Percentiles rank a stretch among this genome's conserved stretches.
Conservation (phyloP, 2,329 filamentous ascomycete species). For the Apiospora sp. region DNA sequence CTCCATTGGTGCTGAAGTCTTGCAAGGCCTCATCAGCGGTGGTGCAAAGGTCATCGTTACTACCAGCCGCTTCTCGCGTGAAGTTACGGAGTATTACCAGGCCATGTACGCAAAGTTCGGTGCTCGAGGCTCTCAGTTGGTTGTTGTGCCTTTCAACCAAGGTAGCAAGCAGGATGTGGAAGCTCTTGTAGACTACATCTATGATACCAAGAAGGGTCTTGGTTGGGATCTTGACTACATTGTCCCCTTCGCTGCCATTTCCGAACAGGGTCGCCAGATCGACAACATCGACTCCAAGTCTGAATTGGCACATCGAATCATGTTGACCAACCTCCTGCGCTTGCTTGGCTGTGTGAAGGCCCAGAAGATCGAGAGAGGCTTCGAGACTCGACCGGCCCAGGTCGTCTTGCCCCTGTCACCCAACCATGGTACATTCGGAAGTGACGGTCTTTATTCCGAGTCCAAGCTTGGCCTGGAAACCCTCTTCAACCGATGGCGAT, state of each 20-base stretch:
- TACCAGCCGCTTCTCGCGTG: conserved; percentile 93
- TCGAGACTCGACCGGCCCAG: conserved; percentile 94
- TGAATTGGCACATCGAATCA: conserved; percentile 97
- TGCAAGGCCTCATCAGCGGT: conserved; percentile 94
- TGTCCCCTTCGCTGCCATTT: conserved; percentile 95
- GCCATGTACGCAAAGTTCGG: conserved; percentile 97
- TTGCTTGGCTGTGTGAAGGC: conserved; percentile 90
- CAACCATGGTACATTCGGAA: conserved; percentile 98
- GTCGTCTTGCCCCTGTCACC: conserved; percentile 95
- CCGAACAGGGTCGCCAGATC: conserved; percentile 97
- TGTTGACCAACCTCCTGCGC: conserved; percentile 96
- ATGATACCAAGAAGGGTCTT: conserved; percentile 93
- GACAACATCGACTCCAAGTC: conserved; percentile 97
- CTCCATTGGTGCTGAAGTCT: conserved; percentile 95
- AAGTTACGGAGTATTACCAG: conserved; percentile 99
- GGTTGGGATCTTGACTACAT: conserved; percentile 98
- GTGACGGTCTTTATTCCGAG: conserved; percentile 96
- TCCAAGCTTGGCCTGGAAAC: conserved; percentile 97
- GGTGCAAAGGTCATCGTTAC: conserved; percentile 97
- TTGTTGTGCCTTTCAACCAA: conserved; percentile 99
- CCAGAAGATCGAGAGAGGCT: conserved; percentile 86
- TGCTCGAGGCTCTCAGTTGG: conserved; percentile 91
- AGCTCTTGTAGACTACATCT: conserved; percentile 93
- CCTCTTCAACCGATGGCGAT: conserved; percentile 98
- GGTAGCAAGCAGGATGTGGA: conserved; percentile 98